A percentile compares a stretch with the other conserved stretches of the same genome.
Conservation (phyloP, 495 filamentous ascomycete genomes). For the Penicillium paxilli region DNA sequence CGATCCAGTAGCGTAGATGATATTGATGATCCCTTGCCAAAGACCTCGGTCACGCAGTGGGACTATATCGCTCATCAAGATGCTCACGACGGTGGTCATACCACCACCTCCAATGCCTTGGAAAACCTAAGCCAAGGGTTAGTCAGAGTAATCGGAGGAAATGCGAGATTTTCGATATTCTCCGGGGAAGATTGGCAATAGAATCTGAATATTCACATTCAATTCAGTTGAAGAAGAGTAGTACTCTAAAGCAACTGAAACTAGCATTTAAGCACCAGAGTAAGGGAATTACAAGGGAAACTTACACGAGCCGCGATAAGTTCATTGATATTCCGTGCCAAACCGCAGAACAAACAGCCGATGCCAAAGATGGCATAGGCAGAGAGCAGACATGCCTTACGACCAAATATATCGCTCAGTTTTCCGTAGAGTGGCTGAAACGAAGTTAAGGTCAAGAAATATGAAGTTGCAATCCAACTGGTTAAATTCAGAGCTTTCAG, state of each 20-base stretch:
- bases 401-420: slow-evolving; percentile 77
- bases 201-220: no score
- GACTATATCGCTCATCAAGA: slow-evolving; percentile 77
- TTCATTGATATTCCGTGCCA: slow-evolving; percentile 67
- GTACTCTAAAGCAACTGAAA: no score
- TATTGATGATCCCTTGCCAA: slow-evolving; percentile 83
- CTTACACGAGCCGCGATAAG: slow-evolving; percentile 65
- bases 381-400: slow-evolving; percentile 73
- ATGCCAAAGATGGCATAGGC: slow-evolving; percentile 73
- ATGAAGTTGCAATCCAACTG: slow-evolving; percentile 82
- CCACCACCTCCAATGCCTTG: slow-evolving; percentile 82
- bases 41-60: slow-evolving; percentile 73
- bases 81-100: slow-evolving; percentile 79
- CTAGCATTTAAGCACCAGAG: no score
- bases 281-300: not conserved
- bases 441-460: slow-evolving; percentile 72
- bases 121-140: slow-evolving; percentile 48
- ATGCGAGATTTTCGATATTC: no score
- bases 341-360: slow-evolving; percentile 71
- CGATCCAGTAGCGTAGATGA: slow-evolving; percentile 71
- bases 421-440: slow-evolving; percentile 83
- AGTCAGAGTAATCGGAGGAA: no score
- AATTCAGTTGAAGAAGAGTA: no score
- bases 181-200: no score
- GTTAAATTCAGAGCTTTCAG: slow-evolving; percentile 75